Evolutionary conservation across 2,329 filamentous ascomycete genomes (phyloP).

Genomic region (Colletotrichum sp.): DNA sequence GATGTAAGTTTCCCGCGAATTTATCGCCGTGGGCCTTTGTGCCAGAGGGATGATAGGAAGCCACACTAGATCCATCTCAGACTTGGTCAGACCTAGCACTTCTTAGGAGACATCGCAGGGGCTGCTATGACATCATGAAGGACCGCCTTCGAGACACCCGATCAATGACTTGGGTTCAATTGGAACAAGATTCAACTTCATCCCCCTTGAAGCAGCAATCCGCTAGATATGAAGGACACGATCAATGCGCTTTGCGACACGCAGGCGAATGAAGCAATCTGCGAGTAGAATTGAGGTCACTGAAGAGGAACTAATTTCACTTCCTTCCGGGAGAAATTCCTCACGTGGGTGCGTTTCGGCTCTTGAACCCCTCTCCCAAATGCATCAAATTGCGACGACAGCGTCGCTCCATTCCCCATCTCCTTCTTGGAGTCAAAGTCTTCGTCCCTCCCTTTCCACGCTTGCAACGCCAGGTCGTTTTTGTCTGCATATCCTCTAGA

Average conservation of each 20-base stretch:
- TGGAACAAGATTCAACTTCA: background rate
- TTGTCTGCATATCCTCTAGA: background rate
- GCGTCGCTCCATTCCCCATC: background rate
- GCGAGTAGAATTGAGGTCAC: background rate
- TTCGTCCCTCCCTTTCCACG: background rate
- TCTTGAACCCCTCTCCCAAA: background rate
- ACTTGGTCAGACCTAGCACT: background rate
- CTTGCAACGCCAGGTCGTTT: background rate
- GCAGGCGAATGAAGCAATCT: background rate
- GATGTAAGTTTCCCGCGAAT: background rate
- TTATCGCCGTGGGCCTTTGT: background rate
- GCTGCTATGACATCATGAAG: background rate
- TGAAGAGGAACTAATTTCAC: background rate
- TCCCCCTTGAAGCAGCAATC: background rate
- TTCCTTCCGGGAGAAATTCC: background rate
- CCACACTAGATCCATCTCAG: background rate
- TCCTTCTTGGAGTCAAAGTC: background rate
- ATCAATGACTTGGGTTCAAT: background rate
- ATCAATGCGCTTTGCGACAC: background rate
- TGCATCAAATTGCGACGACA: background rate
- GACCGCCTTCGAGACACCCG: background rate
- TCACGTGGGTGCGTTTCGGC: background rate
- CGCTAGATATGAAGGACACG: background rate
- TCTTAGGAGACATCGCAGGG: background rate
- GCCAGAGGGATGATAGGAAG: background rate